These are phyloP conservation scores for Gliomastix tumulicola DNA, from an alignment of 2,329 filamentous ascomycete species.

Conservation along the genomic window DNA sequence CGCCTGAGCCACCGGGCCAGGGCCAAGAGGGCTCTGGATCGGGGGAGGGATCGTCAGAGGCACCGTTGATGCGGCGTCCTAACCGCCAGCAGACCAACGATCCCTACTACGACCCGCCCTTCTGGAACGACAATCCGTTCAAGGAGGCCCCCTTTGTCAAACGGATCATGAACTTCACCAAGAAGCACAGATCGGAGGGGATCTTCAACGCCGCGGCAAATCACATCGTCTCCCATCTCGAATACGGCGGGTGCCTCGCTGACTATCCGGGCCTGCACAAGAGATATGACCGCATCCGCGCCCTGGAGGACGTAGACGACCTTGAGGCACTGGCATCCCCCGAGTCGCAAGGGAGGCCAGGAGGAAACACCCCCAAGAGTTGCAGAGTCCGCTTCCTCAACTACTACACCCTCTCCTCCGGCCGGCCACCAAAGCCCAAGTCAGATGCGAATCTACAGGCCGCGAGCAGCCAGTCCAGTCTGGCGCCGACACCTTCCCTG, in stretches of 20 bases:
- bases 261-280: conserved; percentile 65
- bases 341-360: neutral
- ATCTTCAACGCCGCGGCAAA: conserved; percentile 63
- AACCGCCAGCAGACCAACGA: conserved; percentile 22
- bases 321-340: conserved; percentile 23
- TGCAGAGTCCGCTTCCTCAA: conserved; percentile 78
- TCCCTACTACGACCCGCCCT: conserved; percentile 70
- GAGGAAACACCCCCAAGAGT: neutral
- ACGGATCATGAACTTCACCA: conserved; percentile 66
- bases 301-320: conserved; percentile 65
- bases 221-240: conserved; percentile 72
- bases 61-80: conserved; percentile 2
- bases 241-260: conserved; percentile 75
- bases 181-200: conserved; percentile 69
- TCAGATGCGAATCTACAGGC: neutral
- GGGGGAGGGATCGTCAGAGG: neutral
- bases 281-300: conserved; percentile 63
- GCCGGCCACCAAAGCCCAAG: conserved; percentile 33
- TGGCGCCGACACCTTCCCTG: neutral
- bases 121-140: conserved; percentile 66
- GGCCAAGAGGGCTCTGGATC: neutral
- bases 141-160: conserved; percentile 63
- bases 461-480: neutral
- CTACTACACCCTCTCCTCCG: conserved; percentile 84
- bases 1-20: conserved; percentile 14